Percentiles rank a stretch among this genome's conserved stretches.
Conservation (phyloP, 2,329 filamentous ascomycete genomes). For the Thelonectria rubi region DNA sequence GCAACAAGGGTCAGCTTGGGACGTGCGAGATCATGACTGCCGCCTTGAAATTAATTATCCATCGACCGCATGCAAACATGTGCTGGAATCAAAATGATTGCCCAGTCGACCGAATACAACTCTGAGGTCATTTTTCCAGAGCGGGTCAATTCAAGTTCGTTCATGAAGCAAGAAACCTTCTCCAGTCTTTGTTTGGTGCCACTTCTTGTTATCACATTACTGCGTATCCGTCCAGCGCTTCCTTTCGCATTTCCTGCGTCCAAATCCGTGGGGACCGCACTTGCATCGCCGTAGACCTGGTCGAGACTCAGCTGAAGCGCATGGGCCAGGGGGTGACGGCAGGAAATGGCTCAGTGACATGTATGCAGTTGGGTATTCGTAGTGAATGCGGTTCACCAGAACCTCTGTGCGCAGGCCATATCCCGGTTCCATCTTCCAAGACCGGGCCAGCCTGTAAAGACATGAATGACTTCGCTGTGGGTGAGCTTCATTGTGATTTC, state of each 20-base stretch:
- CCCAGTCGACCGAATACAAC: constrained; percentile 2
- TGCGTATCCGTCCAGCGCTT: neutral
- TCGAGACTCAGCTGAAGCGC: constrained; percentile 42
- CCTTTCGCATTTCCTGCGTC: constrained; percentile 26
- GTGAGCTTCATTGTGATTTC: constrained; percentile 2
- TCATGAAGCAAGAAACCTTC: constrained; percentile 28
- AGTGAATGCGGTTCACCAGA: constrained; percentile 12
- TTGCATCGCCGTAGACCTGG: constrained; percentile 29
- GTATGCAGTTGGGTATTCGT: constrained; percentile 6
- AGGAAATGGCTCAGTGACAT: constrained; percentile 25
- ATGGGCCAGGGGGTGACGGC: constrained; percentile 31
- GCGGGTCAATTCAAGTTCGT: constrained; percentile 1
- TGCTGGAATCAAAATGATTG: constrained; percentile 6
- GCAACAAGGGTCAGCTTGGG: constrained; percentile 11
- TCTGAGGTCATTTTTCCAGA: neutral
- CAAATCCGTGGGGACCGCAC: constrained; percentile 26
- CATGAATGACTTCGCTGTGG: neutral
- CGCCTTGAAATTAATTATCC: constrained; percentile 3
- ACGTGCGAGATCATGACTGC: constrained; percentile 2
- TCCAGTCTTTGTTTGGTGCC: constrained; percentile 3
- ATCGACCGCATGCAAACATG: neutral
- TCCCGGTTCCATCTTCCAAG: constrained; percentile 17
- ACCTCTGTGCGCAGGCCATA: constrained; percentile 8
- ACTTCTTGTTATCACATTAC: constrained; percentile 19
- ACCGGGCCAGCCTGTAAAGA: constrained; percentile 16